Evolutionary conservation across 2,329 filamentous ascomycete species (phyloP).

Genomic region (Penicillium hesseltinei): DNA sequence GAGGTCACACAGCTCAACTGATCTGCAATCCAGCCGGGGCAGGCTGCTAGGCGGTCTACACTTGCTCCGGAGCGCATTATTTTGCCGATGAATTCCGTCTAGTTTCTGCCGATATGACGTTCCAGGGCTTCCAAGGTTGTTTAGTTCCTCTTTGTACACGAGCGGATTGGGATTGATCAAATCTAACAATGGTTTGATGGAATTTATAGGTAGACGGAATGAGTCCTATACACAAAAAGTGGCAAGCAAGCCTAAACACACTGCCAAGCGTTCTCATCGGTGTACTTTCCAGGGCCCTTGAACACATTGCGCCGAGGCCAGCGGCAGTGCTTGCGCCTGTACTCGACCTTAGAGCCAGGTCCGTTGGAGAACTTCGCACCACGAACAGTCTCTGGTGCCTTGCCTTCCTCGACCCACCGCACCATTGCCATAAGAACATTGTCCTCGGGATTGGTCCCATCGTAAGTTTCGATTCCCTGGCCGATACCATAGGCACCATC

Average conservation of each 20-base stretch:
- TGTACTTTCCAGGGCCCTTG: constrained; percentile 33
- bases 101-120: constrained; percentile 15
- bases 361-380: constrained; percentile 49
- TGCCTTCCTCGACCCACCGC: constrained; percentile 49
- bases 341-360: constrained; percentile 40
- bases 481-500: constrained; percentile 46
- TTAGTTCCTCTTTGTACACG: not conserved
- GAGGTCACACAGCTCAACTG: not conserved
- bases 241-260: constrained; percentile 24
- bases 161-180: too few species aligned
- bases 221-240: not conserved
- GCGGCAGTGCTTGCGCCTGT: constrained; percentile 49
- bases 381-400: constrained; percentile 39
- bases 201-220: too few species aligned
- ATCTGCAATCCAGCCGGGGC: not conserved
- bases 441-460: constrained; percentile 34
- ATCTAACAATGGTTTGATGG: not conserved
- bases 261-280: constrained; percentile 36
- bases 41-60: constrained; percentile 3
- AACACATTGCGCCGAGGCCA: constrained; percentile 36
- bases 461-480: constrained; percentile 27
- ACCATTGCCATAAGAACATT: constrained; percentile 53
- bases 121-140: not conserved
- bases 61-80: not conserved
- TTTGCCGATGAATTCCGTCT: constrained; percentile 5